Percentiles rank a stretch among this genome's conserved stretches.
Conservation (phyloP, 2,329 filamentous ascomycete species). For the Rhinocladiella similis region DNA sequence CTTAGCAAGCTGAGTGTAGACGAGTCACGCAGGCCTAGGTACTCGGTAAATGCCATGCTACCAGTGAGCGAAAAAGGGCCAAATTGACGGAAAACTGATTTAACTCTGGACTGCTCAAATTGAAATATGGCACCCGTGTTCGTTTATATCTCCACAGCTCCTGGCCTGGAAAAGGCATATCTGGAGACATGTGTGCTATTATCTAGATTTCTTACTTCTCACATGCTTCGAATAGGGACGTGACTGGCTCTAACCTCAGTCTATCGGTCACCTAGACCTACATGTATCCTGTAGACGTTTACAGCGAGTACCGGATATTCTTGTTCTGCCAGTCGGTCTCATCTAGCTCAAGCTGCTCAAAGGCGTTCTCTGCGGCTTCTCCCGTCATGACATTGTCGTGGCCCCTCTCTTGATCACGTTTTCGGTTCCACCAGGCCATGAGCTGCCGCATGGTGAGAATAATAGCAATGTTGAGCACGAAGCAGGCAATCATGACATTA, state of each 20-base stretch:
- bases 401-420: conserved; percentile 22
- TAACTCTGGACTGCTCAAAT: not conserved
- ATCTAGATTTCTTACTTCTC: no score
- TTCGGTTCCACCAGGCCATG: conserved; percentile 17
- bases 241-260: not conserved
- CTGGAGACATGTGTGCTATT: no score
- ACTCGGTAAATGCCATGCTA: no score
- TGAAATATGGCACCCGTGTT: no score
- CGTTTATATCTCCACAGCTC: no score
- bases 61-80: no score
- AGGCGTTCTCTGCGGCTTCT: conserved; percentile 3
- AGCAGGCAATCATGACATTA: conserved; percentile 28
- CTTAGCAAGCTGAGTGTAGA: no score
- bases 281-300: not conserved
- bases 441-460: conserved; percentile 17
- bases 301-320: conserved; percentile 28
- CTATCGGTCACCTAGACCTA: not conserved
- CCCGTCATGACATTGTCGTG: conserved; percentile 18
- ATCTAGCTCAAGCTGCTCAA: conserved; percentile 19
- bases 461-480: conserved; percentile 22
- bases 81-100: no score
- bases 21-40: no score
- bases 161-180: no score
- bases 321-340: conserved; percentile 29
- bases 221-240: not conserved